These are phyloP conservation scores for Ogataea polymorpha DNA, from an alignment of 805 yeast genomes.

Conservation along the genomic window DNA sequence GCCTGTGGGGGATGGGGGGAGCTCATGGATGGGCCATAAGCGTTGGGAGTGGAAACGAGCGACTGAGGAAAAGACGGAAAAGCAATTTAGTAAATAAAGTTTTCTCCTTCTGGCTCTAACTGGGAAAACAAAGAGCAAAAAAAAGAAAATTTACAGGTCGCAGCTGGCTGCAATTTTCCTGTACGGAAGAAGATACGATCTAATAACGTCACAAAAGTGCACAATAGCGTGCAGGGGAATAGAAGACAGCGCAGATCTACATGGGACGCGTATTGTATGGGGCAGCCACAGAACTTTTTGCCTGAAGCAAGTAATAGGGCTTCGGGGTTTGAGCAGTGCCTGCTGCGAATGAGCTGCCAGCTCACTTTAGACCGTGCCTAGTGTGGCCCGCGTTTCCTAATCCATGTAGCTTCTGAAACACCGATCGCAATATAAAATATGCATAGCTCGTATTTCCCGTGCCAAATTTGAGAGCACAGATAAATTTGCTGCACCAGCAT, in stretches of 20 bases:
- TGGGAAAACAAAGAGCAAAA: not conserved
- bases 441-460: not conserved
- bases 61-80: not conserved
- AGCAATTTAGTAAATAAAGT: constrained; percentile 1
- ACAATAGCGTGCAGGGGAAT: not conserved
- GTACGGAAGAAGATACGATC: constrained; percentile 1
- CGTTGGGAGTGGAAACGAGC: constrained; percentile 2
- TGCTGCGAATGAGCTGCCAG: not conserved
- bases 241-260: not conserved
- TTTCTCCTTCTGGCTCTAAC: constrained; percentile 3
- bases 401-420: not conserved
- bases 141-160: constrained; percentile 1
- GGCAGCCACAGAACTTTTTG: not conserved
- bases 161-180: not conserved
- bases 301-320: not conserved
- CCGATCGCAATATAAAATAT: not conserved
- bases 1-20: constrained; percentile 12
- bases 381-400: constrained; percentile 2
- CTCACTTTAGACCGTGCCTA: not conserved
- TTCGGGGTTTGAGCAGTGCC: not conserved
- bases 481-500: too few relatives aligned
- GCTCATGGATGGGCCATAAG: constrained; percentile 9
- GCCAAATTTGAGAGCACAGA: too few relatives aligned
- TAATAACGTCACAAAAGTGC: not conserved
- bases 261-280: not conserved